A percentile compares a stretch with the other conserved stretches of the same genome.
Conservation (phyloP, 352 stramenopile genomes). For the Phytophthora citrophthora region DNA sequence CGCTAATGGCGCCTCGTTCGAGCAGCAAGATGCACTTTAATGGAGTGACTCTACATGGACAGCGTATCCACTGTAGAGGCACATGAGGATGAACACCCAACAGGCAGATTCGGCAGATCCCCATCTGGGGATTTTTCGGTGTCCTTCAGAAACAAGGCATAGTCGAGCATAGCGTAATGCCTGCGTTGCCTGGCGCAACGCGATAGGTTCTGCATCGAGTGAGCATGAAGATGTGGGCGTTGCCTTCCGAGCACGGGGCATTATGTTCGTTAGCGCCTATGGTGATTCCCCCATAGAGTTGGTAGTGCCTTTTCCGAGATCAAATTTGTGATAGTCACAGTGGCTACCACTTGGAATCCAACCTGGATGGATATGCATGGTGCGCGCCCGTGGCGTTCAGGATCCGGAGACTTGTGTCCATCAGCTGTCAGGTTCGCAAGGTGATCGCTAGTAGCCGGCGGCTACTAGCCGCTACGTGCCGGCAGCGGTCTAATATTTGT, state of each 20-base stretch:
- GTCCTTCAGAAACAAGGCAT: constrained; percentile 23
- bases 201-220: constrained; percentile 29
- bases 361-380: too few relatives aligned
- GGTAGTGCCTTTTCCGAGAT: constrained; percentile 29
- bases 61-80: constrained; percentile 22
- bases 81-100: constrained; percentile 27
- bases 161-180: constrained; percentile 28
- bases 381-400: background rate
- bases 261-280: constrained; percentile 6
- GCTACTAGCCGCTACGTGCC: too few relatives aligned
- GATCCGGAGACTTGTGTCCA: constrained; percentile 14
- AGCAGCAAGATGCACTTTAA: constrained; percentile 24
- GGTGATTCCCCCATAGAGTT: background rate
- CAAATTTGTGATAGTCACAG: constrained; percentile 18
- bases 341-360: constrained; percentile 12
- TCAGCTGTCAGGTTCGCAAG: constrained; percentile 26
- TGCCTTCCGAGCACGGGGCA: background rate
- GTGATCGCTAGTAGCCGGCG: background rate
- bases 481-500: background rate
- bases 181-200: constrained; percentile 10
- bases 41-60: constrained; percentile 1
- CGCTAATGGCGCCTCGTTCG: constrained; percentile 9
- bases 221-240: constrained; percentile 12
- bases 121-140: constrained; percentile 18
- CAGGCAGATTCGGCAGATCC: constrained; percentile 22